Evolutionary conservation across 1,284 basidiomycete species (phyloP).

Genomic region (Mixia osmundae): DNA sequence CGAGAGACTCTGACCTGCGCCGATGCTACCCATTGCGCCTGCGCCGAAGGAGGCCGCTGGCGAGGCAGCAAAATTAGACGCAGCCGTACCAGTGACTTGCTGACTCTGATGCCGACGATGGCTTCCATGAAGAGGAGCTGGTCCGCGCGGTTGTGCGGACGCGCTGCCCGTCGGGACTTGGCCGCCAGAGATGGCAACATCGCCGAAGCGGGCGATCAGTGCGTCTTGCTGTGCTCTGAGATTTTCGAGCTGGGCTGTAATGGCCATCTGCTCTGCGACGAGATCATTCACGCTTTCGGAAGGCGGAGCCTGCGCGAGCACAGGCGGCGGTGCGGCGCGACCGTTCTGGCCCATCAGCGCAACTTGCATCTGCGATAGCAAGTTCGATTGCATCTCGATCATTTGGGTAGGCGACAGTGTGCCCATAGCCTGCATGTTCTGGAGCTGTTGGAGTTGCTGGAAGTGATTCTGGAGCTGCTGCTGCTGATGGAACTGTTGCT

Average conservation of each 20-base stretch:
- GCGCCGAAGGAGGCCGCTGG: constrained; percentile 24
- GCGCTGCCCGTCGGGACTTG: constrained; percentile 15
- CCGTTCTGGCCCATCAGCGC: no score
- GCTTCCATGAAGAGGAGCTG: constrained; percentile 19
- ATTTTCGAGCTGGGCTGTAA: constrained; percentile 26
- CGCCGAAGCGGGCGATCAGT: constrained; percentile 22
- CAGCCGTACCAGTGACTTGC: no score
- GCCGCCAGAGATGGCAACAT: constrained; percentile 15
- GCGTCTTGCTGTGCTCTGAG: constrained; percentile 25
- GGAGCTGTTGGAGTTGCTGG: constrained; percentile 1
- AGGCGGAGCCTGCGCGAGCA: not conserved
- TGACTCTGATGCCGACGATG: constrained; percentile 10
- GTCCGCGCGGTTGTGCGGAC: not conserved
- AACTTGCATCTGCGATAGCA: constrained; percentile 1
- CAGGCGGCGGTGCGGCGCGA: not conserved
- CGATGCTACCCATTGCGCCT: constrained; percentile 1
- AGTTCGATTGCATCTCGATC: not conserved
- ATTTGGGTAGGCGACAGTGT: not conserved
- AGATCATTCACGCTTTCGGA: constrained; percentile 7
- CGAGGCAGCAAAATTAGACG: no score
- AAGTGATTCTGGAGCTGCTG: not conserved
- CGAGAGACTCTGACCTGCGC: no score
- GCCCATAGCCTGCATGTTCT: constrained; percentile 1
- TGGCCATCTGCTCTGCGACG: constrained; percentile 23
- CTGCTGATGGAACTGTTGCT: not conserved